A percentile compares a stretch with the other conserved stretches of the same genome.
These are phyloP conservation scores for Globisporangium barbulae DNA, from an alignment of 352 stramenopile species.

Conservation along the genomic window DNA sequence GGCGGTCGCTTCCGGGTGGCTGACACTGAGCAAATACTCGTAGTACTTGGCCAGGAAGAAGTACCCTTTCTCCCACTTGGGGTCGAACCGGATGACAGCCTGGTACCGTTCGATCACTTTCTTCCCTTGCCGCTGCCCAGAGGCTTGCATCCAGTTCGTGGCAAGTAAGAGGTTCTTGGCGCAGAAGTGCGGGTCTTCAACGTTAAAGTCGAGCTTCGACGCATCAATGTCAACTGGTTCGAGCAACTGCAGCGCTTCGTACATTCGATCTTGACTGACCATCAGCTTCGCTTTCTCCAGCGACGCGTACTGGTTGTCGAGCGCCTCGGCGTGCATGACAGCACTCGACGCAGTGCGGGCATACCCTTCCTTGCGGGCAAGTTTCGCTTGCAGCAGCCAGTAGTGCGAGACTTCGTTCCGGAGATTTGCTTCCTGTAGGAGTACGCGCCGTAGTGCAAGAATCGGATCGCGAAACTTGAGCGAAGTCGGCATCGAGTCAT, in stretches of 20 bases:
- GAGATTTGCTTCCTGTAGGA: constrained; percentile 68
- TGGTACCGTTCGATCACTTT: constrained; percentile 94
- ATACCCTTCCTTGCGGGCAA: constrained; percentile 81
- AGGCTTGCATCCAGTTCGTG: constrained; percentile 96
- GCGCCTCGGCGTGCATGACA: constrained; percentile 80
- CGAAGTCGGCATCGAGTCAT: constrained; percentile 67
- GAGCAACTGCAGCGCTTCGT: constrained; percentile 81
- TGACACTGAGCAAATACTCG: constrained; percentile 85
- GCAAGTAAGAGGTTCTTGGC: constrained; percentile 91
- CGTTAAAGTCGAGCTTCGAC: constrained; percentile 67
- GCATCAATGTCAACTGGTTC: constrained; percentile 80
- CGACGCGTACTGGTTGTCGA: constrained; percentile 69
- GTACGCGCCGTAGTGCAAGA: constrained; percentile 72
- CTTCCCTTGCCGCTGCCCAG: constrained; percentile 90
- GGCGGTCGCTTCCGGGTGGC: constrained; percentile 43
- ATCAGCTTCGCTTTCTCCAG: constrained; percentile 83
- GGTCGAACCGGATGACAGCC: constrained; percentile 92
- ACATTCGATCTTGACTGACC: constrained; percentile 78
- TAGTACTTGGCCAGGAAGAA: constrained; percentile 91
- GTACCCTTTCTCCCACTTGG: constrained; percentile 93
- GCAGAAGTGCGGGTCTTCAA: constrained; percentile 68
- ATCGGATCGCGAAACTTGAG: constrained; percentile 84
- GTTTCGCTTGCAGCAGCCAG: constrained; percentile 81
- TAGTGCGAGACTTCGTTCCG: constrained; percentile 69
- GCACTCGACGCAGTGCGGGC: constrained; percentile 77